phyloP scores from a whole-genome alignment of 2,329 filamentous ascomycete genomes.

The Sporothrix schenckii region DNA sequence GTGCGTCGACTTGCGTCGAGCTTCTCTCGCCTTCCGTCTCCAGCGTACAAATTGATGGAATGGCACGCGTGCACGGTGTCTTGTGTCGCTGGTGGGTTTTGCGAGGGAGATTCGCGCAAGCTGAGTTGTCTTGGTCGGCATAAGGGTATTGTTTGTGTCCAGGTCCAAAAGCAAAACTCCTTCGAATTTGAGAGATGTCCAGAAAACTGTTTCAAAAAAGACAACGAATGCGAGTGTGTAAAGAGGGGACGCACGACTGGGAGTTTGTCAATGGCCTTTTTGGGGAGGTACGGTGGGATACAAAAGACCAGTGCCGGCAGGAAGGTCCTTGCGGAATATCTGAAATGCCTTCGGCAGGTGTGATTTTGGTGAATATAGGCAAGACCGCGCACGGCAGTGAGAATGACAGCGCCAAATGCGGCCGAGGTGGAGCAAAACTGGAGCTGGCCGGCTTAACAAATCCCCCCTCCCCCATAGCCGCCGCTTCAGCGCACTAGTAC shows the following conservation, averaged over 20 bases:
- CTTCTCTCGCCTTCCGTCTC: not conserved
- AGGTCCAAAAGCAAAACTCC: not conserved
- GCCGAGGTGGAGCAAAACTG: constrained; percentile 5
- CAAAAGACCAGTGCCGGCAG: constrained; percentile 25
- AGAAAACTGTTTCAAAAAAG: not conserved
- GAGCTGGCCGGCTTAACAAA: constrained; percentile 29
- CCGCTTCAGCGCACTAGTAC: not conserved
- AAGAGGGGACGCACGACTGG: not conserved
- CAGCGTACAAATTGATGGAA: not conserved
- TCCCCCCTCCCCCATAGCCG: constrained; percentile 20
- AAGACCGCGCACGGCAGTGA: constrained; percentile 23
- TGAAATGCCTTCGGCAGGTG: constrained; percentile 31
- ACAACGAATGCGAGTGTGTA: too few species aligned
- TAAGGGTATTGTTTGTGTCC: constrained; percentile 2
- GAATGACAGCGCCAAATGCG: not conserved
- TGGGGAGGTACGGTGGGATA: constrained; percentile 2
- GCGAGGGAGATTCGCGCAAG: constrained; percentile 7
- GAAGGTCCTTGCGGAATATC: constrained; percentile 27
- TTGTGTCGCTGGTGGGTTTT: not conserved
- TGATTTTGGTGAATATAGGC: constrained; percentile 10
- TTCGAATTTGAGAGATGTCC: not conserved
- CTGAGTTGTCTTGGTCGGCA: not conserved
- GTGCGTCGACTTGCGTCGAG: not conserved
- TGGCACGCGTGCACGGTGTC: not conserved
- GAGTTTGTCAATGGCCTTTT: constrained; percentile 3